Base-by-base conservation (phyloP, 805 yeast species). In the Nakazawaea laoshanensis region DNA sequence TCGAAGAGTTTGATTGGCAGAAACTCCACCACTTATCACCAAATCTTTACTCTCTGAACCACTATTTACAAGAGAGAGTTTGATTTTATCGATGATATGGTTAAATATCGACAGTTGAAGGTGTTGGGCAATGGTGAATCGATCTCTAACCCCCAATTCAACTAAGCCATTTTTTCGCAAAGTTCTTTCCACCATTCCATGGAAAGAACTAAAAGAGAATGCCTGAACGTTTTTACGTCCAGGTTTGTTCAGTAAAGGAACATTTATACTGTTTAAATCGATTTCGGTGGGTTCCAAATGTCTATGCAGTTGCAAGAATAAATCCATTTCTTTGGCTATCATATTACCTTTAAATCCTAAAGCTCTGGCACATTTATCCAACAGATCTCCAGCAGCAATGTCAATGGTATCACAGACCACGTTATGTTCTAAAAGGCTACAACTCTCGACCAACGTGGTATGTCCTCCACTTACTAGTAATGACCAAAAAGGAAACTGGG, bases 11-110 rank as follows among this genome's bases (percentile, higher is more conserved):
- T 48, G 31, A 48, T 88, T 92, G 1, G 95, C 77, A 0, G 89
- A 95, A 1, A 92, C 98, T 5, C 98, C 98, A 7, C 98, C 98
- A 0, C 97, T 81, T 36, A 87, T 76, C 1, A 92, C 83, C 46
- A 88, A 68, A 43, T 70, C 67, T 20, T 19, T 24, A 15, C 15
- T 14, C 62, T 2, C 40, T 42, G 19, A 77, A n/a, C n/a, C n/a
- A n/a, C n/a, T n/a, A n/a, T n/a, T n/a, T n/a, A n/a, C 55, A 7
- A 77, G 42, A 0, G 82, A 67, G 0, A 74, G 57, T 34, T 67
- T 63, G 2, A 84, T 61, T 42, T 87, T 76, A 19, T 75, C 70
- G 1, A 79, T 55, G 9, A 87, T 63, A 53, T 92, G 98, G 24
- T 67, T 63, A 49, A 89, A 86, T 3, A 84, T 61, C 0, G 76